Evolutionary conservation across 1,139 yeast genomes (phyloP), one percentile per base, ranked within the genome.

Genomic region (Geotrichum armillariae): DNA sequence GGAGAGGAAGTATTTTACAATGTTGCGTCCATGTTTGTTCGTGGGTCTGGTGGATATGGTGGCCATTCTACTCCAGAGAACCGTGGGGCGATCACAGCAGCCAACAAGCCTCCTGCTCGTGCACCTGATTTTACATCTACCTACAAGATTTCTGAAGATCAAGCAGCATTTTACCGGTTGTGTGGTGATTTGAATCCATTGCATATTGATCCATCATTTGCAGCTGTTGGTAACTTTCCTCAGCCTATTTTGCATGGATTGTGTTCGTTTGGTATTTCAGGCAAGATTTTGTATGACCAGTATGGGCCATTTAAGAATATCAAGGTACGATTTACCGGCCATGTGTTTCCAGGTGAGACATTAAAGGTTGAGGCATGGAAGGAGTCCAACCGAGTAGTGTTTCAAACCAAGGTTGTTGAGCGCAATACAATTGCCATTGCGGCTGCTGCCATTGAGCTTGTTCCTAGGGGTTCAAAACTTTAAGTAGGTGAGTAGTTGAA

Each of bases 321-420:
- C 68, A 93, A 93, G 76, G 95, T 82, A 33, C 82, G 98, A 67
- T 93, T 93, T 68, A 80, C 95, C 31, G 93, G 93, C 63, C 83
- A 87, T 64, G 98, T 93, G 39, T 90, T 80, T 80, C 98, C 98
- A n/a, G 99, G 98, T 62, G 98, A 93, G 72, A 85, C 89, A 29
- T 77, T 93, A 67, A 78, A 77, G 64, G 82, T 93, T 37, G 73
- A 73, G 53, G 95, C 95, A 38, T 93, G 99, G 99, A 87, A 83
- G 69, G 76, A 82, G 55, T 25, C 47, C 8, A 79, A 79, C 46
- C 72, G 76, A 59, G 85, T 93, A 55, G 75, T 82, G 56, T 93
- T 91, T 82, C 95, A 86, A 71, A 82, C 95, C 29, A 81, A 81
- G 66, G 90, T 85, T 53, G 81, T 84, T 56, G 95, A 87, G 64